phyloP scores from a whole-genome alignment of 2,329 filamentous ascomycete genomes.

The Onygenales sp. region DNA sequence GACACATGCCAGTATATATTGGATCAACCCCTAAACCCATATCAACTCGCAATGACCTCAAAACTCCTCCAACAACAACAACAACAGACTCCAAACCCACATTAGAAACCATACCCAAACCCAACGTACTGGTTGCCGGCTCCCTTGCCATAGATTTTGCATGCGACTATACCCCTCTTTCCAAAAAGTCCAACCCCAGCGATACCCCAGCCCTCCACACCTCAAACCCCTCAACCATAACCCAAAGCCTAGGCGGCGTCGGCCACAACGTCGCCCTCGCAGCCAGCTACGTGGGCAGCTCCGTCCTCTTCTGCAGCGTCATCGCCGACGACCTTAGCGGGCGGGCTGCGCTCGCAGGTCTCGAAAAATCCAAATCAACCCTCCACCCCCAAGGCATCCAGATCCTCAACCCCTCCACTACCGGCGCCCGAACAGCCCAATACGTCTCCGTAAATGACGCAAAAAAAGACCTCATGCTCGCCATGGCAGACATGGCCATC shows the following conservation, averaged over 20 bases:
- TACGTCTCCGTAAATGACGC: conserved; percentile 84
- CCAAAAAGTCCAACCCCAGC: conserved; percentile 21
- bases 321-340: conserved; percentile 74
- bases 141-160: conserved; percentile 79
- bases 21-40: conserved; percentile 17
- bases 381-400: conserved; percentile 58
- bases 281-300: conserved; percentile 58
- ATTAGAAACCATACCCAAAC: conserved; percentile 18
- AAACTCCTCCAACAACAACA: conserved; percentile 3
- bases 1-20: conserved; percentile 25
- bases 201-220: conserved; percentile 50
- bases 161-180: conserved; percentile 60
- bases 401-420: conserved; percentile 39
- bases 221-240: conserved; percentile 76
- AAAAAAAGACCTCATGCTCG: conserved; percentile 74
- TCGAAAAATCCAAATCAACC: conserved; percentile 51
- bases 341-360: conserved; percentile 56
- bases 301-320: conserved; percentile 67
- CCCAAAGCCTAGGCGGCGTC: conserved; percentile 79
- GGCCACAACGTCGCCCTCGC: conserved; percentile 86
- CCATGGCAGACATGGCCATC: conserved; percentile 93
- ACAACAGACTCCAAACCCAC: conserved; percentile 2
- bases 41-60: conserved; percentile 14
- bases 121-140: conserved; percentile 78
- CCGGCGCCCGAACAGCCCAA: conserved; percentile 65